These are phyloP conservation scores for Phaeosphaeria sp. DNA, from an alignment of 2,329 filamentous ascomycete species.

Conservation along the genomic window DNA sequence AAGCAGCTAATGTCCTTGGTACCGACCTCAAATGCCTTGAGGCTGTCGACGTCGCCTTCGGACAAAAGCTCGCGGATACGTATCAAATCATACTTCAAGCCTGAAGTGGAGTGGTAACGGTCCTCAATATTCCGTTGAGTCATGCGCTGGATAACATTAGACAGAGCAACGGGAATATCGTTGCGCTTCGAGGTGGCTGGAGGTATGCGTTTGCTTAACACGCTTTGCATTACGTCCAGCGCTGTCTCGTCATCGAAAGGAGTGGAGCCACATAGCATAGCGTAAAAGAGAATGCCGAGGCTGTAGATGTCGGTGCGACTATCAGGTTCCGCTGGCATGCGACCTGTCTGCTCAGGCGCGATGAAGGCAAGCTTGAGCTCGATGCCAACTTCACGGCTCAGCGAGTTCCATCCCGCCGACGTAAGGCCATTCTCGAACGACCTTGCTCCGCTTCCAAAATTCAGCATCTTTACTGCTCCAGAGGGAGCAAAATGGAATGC, in stretches of 20 bases:
- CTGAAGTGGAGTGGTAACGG: constrained; percentile 84
- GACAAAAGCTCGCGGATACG: constrained; percentile 76
- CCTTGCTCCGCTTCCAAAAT: constrained; percentile 84
- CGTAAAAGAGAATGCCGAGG: constrained; percentile 88
- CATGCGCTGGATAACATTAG: constrained; percentile 87
- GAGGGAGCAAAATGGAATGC: constrained; percentile 87
- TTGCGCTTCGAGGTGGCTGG: constrained; percentile 77
- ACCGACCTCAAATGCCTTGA: constrained; percentile 78
- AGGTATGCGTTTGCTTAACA: constrained; percentile 79
- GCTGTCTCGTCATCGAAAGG: constrained; percentile 82
- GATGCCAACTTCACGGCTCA: constrained; percentile 84
- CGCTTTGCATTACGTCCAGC: constrained; percentile 89
- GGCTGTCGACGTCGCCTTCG: constrained; percentile 73
- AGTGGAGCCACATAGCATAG: constrained; percentile 70
- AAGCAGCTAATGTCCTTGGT: constrained; percentile 91
- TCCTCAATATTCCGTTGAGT: constrained; percentile 87
- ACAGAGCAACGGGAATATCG: constrained; percentile 84
- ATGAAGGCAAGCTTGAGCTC: constrained; percentile 92
- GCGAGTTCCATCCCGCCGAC: constrained; percentile 82
- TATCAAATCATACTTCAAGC: constrained; percentile 80
- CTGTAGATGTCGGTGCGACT: constrained; percentile 90
- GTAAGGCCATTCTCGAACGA: constrained; percentile 89
- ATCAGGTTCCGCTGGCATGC: constrained; percentile 91
- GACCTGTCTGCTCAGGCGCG: constrained; percentile 91
- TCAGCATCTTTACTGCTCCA: constrained; percentile 77